These are phyloP conservation scores for Sporisorium reilianum DNA, from an alignment of 1,284 basidiomycete species.

Conservation along the genomic window DNA sequence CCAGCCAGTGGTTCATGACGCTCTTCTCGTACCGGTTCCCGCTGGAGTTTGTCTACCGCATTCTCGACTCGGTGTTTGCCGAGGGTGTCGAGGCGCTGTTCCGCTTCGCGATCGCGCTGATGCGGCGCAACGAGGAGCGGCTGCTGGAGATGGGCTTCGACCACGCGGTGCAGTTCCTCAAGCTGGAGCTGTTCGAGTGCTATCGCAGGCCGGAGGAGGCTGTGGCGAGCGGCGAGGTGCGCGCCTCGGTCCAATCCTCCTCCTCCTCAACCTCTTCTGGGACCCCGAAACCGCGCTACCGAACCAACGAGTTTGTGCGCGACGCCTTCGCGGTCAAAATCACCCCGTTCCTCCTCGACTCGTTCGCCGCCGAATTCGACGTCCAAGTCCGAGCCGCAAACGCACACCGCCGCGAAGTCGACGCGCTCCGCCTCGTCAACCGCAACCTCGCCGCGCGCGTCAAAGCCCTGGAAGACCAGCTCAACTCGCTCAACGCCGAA, in stretches of 20 bases:
- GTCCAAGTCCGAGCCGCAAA: conserved; percentile 59
- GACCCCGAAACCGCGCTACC: conserved; percentile 6
- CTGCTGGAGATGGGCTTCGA: conserved; percentile 62
- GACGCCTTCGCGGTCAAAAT: conserved; percentile 66
- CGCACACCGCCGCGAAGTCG: conserved; percentile 63
- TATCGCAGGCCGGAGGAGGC: conserved; percentile 32
- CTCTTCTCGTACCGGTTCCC: conserved; percentile 79
- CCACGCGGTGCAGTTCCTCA: conserved; percentile 57
- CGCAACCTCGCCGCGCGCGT: conserved; percentile 61
- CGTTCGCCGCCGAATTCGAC: conserved; percentile 65
- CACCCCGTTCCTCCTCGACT: conserved; percentile 60
- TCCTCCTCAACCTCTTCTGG: background rate
- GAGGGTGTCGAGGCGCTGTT: conserved; percentile 97
- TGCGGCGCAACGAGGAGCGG: conserved; percentile 86
- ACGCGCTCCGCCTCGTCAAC: conserved; percentile 65
- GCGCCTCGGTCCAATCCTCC: background rate
- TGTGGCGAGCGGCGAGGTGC: background rate
- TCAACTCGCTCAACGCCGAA: conserved; percentile 58
- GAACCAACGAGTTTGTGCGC: conserved; percentile 58
- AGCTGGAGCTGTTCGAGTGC: conserved; percentile 58
- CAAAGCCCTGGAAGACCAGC: conserved; percentile 63
- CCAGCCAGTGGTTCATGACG: conserved; percentile 96
- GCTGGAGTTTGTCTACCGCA: conserved; percentile 90
- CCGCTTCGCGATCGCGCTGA: conserved; percentile 87
- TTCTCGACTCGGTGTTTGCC: conserved; percentile 93